phyloP scores from a whole-genome alignment of 345 rosid species.

The Hypericum perforatum region DNA sequence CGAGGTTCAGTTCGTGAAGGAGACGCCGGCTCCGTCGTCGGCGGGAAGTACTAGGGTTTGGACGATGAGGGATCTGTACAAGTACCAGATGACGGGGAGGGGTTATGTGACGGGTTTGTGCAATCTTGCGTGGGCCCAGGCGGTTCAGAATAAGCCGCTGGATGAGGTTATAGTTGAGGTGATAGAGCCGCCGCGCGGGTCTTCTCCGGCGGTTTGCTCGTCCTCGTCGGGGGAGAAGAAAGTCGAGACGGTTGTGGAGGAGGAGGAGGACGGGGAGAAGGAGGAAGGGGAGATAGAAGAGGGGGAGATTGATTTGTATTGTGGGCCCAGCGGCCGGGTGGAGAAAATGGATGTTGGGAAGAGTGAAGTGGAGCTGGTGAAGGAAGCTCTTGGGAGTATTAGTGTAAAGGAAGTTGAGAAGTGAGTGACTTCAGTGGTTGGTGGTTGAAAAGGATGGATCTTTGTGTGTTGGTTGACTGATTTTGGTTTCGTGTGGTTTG shows the following conservation, averaged over 20 bases:
- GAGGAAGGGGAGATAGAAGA: constrained; percentile 60
- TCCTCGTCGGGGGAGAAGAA: constrained; percentile 7
- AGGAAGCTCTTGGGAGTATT: constrained; percentile 46
- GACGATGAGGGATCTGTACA: constrained; percentile 66
- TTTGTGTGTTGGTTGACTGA: no score
- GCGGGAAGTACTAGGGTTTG: constrained; percentile 52
- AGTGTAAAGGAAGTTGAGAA: constrained; percentile 43
- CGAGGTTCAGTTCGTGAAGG: constrained; percentile 10
- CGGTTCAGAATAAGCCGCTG: constrained; percentile 81
- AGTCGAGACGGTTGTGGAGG: constrained; percentile 40
- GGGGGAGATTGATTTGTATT: constrained; percentile 87
- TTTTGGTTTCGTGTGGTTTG: no score
- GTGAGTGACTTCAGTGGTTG: no score
- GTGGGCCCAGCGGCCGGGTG: constrained; percentile 20
- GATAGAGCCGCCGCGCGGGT: constrained; percentile 33
- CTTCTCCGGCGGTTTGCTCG: constrained; percentile 32
- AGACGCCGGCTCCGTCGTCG: constrained; percentile 13
- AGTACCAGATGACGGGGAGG: constrained; percentile 38
- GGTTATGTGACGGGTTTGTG: constrained; percentile 53
- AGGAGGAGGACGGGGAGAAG: constrained; percentile 48
- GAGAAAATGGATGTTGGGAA: constrained; percentile 19
- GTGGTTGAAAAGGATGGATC: no score
- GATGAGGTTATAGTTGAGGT: constrained; percentile 42
- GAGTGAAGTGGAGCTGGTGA: constrained; percentile 19
- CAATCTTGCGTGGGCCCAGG: constrained; percentile 94